Percentiles rank a stretch among this genome's conserved stretches.
phyloP scores from a whole-genome alignment of 495 filamentous ascomycete genomes.

The Apiosordaria backusii region DNA sequence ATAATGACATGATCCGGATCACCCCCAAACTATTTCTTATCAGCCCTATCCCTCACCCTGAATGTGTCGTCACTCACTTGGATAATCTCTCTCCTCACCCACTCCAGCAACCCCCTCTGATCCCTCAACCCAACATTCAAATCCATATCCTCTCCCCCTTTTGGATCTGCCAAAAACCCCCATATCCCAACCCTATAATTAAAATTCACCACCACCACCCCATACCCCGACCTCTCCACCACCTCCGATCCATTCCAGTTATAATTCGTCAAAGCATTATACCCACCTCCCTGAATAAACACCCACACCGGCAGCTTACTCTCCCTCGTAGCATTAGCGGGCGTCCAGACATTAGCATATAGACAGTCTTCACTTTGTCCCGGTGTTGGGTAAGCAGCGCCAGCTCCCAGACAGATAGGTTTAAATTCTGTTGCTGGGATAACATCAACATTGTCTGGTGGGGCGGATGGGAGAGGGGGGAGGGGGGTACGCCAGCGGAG shows the following conservation, averaged over 20 bases:
- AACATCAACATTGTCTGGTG: background rate
- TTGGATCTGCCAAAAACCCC: constrained; percentile 65
- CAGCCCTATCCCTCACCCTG: background rate
- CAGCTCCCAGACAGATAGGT: constrained; percentile 52
- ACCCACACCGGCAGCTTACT: constrained; percentile 65
- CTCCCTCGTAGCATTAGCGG: constrained; percentile 45
- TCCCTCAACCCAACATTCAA: constrained; percentile 72
- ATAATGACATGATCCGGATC: constrained; percentile 68
- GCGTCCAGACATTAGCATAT: constrained; percentile 70
- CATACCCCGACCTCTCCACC: constrained; percentile 53
- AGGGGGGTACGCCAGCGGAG: constrained; percentile 40
- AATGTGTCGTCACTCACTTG: constrained; percentile 36
- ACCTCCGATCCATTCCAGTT: constrained; percentile 64
- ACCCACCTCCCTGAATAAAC: constrained; percentile 73
- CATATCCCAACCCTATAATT: constrained; percentile 72
- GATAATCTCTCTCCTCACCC: constrained; percentile 64
- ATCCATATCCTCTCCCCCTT: constrained; percentile 49
- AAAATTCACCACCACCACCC: constrained; percentile 69
- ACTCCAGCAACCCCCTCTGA: constrained; percentile 62
- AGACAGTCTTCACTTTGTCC: constrained; percentile 68
- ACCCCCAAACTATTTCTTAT: constrained; percentile 59
- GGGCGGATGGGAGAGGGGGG: background rate
- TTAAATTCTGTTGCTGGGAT: constrained; percentile 34
- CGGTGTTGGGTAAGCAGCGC: constrained; percentile 29
- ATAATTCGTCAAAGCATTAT: constrained; percentile 57